Evolutionary conservation across 345 rosid genomes (phyloP).

Genomic region (Linum tenue): DNA sequence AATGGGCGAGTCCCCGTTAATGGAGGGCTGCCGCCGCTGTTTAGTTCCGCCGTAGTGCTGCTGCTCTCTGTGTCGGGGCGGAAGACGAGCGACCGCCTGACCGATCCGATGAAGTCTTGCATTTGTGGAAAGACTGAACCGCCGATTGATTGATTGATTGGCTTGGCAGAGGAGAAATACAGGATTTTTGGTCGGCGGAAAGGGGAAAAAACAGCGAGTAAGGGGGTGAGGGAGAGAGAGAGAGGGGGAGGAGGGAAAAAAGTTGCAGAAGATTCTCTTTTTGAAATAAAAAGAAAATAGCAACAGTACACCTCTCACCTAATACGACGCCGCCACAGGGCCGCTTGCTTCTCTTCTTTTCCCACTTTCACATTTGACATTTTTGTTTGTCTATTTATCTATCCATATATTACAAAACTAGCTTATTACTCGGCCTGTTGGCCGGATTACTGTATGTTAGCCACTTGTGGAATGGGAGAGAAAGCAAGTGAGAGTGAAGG

Average conservation of each 20-base stretch:
- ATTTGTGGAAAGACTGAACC: slow-evolving; percentile 18
- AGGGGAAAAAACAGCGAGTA: neutral
- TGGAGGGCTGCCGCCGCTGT: no score
- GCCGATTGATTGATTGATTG: no score
- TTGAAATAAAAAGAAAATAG: slow-evolving; percentile 21
- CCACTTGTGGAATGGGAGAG: no score
- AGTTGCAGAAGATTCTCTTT: slow-evolving; percentile 15
- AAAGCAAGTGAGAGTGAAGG: no score
- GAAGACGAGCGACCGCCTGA: slow-evolving; percentile 75
- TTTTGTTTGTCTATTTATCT: no score
- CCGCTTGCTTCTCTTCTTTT: neutral
- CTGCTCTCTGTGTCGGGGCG: slow-evolving; percentile 33
- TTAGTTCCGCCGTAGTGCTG: slow-evolving; percentile 9
- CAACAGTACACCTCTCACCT: no score
- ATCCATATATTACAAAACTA: no score
- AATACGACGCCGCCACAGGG: neutral
- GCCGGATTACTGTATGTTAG: no score
- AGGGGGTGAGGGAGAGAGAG: slow-evolving; percentile 10
- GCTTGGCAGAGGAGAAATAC: no score
- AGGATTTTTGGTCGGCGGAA: slow-evolving; percentile 37
- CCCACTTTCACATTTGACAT: no score
- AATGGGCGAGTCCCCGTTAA: slow-evolving; percentile 24
- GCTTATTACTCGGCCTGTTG: no score
- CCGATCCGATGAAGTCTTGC: slow-evolving; percentile 74
- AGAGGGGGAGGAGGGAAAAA: slow-evolving; percentile 37